A percentile compares a stretch with the other conserved stretches of the same genome.
Conservation (phyloP, 1,284 basidiomycete genomes). For the Malassezia obtusa region DNA sequence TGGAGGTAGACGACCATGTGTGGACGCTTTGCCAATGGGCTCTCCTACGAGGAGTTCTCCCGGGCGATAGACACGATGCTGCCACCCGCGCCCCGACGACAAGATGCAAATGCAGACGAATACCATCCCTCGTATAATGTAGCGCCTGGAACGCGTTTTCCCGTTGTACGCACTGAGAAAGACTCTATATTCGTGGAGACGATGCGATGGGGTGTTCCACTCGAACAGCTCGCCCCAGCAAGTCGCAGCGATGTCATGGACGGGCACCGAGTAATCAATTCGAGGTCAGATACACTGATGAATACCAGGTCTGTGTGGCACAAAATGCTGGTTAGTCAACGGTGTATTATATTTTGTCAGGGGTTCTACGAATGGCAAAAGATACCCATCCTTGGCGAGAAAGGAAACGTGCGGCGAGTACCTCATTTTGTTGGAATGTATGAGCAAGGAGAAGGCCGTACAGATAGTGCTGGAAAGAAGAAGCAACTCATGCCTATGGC, state of each 20-base stretch:
- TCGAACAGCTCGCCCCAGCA: slow-evolving; percentile 59
- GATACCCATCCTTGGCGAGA: slow-evolving; percentile 3
- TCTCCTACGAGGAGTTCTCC: slow-evolving; percentile 22
- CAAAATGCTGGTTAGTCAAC: slow-evolving; percentile 19
- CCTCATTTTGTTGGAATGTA: slow-evolving; percentile 77
- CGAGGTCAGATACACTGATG: slow-evolving; percentile 70
- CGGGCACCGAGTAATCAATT: slow-evolving; percentile 67
- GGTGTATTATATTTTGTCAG: slow-evolving; percentile 43
- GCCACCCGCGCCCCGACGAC: slow-evolving; percentile 12
- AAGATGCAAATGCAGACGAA: slow-evolving; percentile 16
- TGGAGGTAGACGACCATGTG: slow-evolving; percentile 20
- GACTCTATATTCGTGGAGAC: not conserved
- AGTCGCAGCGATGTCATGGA: slow-evolving; percentile 59
- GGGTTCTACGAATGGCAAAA: slow-evolving; percentile 45
- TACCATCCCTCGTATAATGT: slow-evolving; percentile 40
- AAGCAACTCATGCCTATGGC: slow-evolving; percentile 71
- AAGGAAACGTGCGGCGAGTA: slow-evolving; percentile 17
- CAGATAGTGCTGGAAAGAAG: slow-evolving; percentile 59
- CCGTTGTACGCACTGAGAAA: slow-evolving; percentile 18
- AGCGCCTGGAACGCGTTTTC: slow-evolving; percentile 28
- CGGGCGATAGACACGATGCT: slow-evolving; percentile 20
- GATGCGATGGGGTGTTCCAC: slow-evolving; percentile 11
- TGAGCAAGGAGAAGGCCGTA: slow-evolving; percentile 50
- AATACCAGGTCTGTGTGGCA: slow-evolving; percentile 24
- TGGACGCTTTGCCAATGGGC: slow-evolving; percentile 32